Conservation (phyloP, 2,329 filamentous ascomycete genomes). For the Cytospora piceae region DNA sequence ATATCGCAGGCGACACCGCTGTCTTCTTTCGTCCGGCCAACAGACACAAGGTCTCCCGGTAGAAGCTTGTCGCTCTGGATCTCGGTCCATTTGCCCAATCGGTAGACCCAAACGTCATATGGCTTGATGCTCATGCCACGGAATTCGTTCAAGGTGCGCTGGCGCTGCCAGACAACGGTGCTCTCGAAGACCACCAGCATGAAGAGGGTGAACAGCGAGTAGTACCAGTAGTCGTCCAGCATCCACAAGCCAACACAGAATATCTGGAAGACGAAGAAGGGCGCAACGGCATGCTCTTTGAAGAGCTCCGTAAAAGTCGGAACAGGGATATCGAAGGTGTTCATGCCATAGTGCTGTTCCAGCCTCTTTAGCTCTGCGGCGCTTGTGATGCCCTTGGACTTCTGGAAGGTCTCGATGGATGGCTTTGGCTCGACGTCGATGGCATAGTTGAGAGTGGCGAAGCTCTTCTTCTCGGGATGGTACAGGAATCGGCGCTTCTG, state of each 20-base stretch:
- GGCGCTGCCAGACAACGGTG: slow-evolving; percentile 98
- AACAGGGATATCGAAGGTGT: slow-evolving; percentile 97
- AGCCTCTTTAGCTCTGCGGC: slow-evolving; percentile 77
- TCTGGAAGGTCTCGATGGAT: slow-evolving; percentile 75
- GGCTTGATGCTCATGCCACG: slow-evolving; percentile 99
- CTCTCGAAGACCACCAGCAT: slow-evolving; percentile 98
- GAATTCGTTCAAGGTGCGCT: slow-evolving; percentile 94
- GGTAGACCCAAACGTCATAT: slow-evolving; percentile 90
- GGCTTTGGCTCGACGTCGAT: slow-evolving; percentile 89
- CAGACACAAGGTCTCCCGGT: slow-evolving; percentile 91
- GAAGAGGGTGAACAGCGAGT: slow-evolving; percentile 96
- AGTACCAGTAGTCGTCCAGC: slow-evolving; percentile 99
- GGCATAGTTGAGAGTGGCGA: slow-evolving; percentile 79
- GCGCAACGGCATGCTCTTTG: slow-evolving; percentile 96
- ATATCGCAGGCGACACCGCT: slow-evolving; percentile 97
- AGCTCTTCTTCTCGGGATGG: slow-evolving; percentile 70
- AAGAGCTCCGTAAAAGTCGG: slow-evolving; percentile 95
- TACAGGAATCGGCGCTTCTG: slow-evolving; percentile 97
- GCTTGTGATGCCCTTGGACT: slow-evolving; percentile 73
- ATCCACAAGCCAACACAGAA: slow-evolving; percentile 99
- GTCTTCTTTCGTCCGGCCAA: slow-evolving; percentile 93
- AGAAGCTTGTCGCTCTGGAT: slow-evolving; percentile 88
- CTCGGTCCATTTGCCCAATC: slow-evolving; percentile 85
- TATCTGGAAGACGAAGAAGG: slow-evolving; percentile 98
- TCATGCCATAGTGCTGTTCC: slow-evolving; percentile 91